phyloP scores from a whole-genome alignment of 164 flowering plant genomes.

The Stephania japonica region DNA sequence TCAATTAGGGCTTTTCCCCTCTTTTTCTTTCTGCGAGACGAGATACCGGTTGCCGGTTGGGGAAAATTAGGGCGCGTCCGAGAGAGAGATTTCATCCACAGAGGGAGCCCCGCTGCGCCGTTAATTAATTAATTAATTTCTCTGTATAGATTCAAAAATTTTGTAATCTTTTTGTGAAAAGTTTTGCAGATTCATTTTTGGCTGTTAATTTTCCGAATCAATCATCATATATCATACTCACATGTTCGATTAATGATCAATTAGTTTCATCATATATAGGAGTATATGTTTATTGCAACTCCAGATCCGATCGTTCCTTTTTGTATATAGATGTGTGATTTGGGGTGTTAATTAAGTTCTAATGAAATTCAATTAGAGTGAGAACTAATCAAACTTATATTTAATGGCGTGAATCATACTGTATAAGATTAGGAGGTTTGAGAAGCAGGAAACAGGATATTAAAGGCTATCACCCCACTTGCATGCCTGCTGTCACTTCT shows the following conservation, averaged over 20 bases:
- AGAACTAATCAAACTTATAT: too few species aligned
- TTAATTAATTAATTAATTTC: neutral
- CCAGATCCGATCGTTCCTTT: too few species aligned
- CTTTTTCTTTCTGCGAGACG: slow-evolving; percentile 3
- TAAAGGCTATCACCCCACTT: neutral
- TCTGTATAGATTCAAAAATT: neutral
- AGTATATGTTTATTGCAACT: too few species aligned
- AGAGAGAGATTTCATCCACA: neutral
- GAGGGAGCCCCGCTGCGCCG: neutral
- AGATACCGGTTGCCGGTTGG: neutral
- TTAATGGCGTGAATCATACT: too few species aligned
- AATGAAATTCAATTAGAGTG: too few species aligned
- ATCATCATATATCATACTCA: too few species aligned
- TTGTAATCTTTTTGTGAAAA: neutral
- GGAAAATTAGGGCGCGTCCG: neutral
- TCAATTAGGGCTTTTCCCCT: neutral
- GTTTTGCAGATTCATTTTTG: neutral
- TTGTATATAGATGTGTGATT: too few species aligned
- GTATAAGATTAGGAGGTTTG: too few species aligned
- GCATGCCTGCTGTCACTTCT: neutral
- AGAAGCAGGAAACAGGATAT: neutral
- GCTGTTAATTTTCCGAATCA: neutral
- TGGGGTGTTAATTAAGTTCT: too few species aligned
- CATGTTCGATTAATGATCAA: too few species aligned
- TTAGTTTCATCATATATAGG: too few species aligned